Evolutionary conservation across 1,284 basidiomycete genomes (phyloP).

Genomic region (Papiliotrema terrestris): DNA sequence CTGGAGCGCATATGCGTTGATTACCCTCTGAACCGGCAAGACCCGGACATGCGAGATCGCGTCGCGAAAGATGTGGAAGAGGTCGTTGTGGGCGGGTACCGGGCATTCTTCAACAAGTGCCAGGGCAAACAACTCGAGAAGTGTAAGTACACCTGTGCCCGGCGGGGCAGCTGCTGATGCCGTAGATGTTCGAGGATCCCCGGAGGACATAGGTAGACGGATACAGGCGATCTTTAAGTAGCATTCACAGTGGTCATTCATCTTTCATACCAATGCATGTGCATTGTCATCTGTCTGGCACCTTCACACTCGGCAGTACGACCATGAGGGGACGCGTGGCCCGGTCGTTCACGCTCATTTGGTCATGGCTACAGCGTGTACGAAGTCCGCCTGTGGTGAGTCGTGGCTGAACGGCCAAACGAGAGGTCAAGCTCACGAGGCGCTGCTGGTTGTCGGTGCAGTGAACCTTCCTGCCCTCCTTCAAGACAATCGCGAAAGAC

Average conservation of each 20-base stretch:
- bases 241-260: too few relatives aligned
- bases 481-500: neutral
- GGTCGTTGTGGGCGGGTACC: constrained; percentile 32
- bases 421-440: constrained; percentile 1
- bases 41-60: constrained; percentile 45
- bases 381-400: neutral
- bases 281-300: too few relatives aligned
- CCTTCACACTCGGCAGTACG: too few relatives aligned
- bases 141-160: constrained; percentile 24
- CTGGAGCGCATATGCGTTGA: constrained; percentile 34
- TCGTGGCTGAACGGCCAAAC: too few relatives aligned
- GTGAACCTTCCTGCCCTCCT: neutral
- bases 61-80: constrained; percentile 39
- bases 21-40: constrained; percentile 36
- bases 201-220: constrained; percentile 35
- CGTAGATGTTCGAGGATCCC: constrained; percentile 33
- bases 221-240: constrained; percentile 38
- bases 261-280: neutral
- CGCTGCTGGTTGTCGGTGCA: neutral
- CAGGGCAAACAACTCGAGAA: constrained; percentile 38
- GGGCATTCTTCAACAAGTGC: constrained; percentile 27
- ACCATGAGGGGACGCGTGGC: too few relatives aligned
- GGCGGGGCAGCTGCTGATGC: constrained; percentile 1
- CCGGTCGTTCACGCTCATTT: too few relatives aligned
- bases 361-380: neutral